phyloP scores from a whole-genome alignment of 1,284 basidiomycete species.

The Stereum hirsutum region DNA sequence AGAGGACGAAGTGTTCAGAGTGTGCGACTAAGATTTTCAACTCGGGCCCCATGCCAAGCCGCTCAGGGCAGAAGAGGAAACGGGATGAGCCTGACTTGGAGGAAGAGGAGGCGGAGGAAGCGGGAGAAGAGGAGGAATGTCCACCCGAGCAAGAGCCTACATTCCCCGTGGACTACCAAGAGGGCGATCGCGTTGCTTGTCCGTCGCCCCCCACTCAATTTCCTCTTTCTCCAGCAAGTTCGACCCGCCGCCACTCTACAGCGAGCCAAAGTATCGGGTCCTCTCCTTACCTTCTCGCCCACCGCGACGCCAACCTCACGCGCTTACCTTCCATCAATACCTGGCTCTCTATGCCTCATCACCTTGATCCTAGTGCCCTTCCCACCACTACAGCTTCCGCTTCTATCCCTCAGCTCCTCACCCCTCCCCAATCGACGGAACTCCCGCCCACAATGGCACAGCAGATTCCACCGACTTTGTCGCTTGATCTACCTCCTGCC shows the following conservation, averaged over 20 bases:
- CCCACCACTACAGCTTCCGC: constrained; percentile 12
- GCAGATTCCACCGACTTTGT: constrained; percentile 10
- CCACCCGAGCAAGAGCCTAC: constrained; percentile 7
- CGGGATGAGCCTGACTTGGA: constrained; percentile 3
- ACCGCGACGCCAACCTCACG: constrained; percentile 15
- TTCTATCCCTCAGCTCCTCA: constrained; percentile 29
- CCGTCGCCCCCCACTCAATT: too few relatives aligned
- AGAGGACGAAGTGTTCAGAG: constrained; percentile 27
- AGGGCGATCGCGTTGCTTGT: constrained; percentile 1
- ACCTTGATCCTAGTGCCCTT: constrained; percentile 22
- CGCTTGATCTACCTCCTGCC: constrained; percentile 9
- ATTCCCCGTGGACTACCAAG: not conserved
- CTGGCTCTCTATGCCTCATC: constrained; percentile 30
- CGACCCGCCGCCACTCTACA: not conserved
- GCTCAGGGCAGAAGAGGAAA: constrained; percentile 13
- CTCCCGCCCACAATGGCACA: constrained; percentile 9
- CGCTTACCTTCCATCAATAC: constrained; percentile 38
- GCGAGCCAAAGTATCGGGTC: not conserved
- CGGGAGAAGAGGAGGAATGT: not conserved
- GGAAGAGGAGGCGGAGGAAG: constrained; percentile 5
- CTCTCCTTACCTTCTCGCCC: not conserved
- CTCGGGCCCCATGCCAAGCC: not conserved
- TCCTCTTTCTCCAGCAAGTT: too few relatives aligned
- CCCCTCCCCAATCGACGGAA: constrained; percentile 30
- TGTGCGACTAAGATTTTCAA: constrained; percentile 13